A percentile compares a stretch with the other conserved stretches of the same genome.
Conservation (phyloP, 805 yeast species). For the Candida golubevii region DNA sequence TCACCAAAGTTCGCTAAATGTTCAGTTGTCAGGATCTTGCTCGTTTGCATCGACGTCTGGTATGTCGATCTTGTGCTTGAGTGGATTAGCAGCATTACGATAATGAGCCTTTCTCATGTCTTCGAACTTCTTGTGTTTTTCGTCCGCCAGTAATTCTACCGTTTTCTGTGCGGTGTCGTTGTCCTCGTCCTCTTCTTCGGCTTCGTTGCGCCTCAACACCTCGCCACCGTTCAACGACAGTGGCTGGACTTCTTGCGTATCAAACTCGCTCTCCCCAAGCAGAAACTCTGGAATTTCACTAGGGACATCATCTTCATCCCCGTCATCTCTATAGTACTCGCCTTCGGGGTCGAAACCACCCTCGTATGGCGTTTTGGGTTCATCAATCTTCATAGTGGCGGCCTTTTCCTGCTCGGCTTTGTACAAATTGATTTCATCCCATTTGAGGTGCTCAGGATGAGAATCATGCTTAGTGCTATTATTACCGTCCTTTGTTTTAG, state of each 20-base stretch:
- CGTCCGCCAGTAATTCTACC: constrained; percentile 42
- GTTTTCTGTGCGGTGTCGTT: constrained; percentile 23
- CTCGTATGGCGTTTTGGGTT: constrained; percentile 93
- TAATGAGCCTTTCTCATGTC: constrained; percentile 78
- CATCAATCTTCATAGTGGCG: constrained; percentile 81
- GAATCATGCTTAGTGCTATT: neutral
- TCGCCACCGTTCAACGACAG: constrained; percentile 40
- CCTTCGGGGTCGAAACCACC: constrained; percentile 82
- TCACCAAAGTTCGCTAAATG: neutral
- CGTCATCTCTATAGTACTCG: constrained; percentile 71
- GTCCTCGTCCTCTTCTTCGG: constrained; percentile 36
- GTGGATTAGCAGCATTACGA: constrained; percentile 50
- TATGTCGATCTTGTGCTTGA: constrained; percentile 28
- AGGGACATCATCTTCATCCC: constrained; percentile 43
- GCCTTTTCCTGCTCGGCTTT: constrained; percentile 68
- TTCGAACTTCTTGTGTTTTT: constrained; percentile 65
- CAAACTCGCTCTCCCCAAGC: constrained; percentile 54
- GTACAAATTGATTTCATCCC: constrained; percentile 81
- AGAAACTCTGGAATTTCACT: constrained; percentile 45
- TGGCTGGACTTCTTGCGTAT: constrained; percentile 23
- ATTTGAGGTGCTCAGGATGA: constrained; percentile 48
- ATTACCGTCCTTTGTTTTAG: constrained; percentile 22
- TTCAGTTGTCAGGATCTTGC: neutral
- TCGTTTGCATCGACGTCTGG: constrained; percentile 1
- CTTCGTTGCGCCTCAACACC: constrained; percentile 25